Evolutionary conservation across 305 asterid species (phyloP).

Genomic region (Solanum aculeatissimum): DNA sequence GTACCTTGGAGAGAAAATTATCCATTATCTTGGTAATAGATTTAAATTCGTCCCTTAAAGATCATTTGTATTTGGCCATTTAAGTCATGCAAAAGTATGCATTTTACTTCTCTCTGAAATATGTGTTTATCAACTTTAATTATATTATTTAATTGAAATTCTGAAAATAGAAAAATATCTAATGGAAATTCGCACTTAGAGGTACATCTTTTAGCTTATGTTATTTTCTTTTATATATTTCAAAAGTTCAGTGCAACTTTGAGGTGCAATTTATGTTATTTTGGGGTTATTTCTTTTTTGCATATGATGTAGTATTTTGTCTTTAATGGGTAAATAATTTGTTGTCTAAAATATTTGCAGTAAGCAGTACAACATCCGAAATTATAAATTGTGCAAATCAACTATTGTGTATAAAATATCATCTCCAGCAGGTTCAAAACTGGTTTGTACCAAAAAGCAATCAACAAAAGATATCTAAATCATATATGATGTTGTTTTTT

Average conservation of each 20-base stretch:
- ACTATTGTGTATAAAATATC: not conserved
- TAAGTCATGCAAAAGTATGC: not conserved
- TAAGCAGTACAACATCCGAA: not conserved
- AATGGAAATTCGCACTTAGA: not conserved
- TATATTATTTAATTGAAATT: not conserved
- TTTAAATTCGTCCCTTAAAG: not conserved
- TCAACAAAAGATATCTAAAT: not conserved
- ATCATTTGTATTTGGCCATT: not conserved
- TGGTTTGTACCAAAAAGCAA: not conserved
- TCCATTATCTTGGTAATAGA: not conserved
- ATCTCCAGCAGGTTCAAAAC: not conserved
- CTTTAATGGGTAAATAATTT: not conserved
- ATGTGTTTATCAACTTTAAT: not conserved
- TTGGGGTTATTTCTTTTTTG: not conserved
- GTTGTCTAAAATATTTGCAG: not conserved
- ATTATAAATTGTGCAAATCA: not conserved
- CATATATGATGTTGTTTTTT: not conserved
- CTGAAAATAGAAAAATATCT: not conserved
- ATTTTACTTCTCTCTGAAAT: not conserved
- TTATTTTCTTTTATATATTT: not conserved
- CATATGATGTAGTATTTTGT: not conserved
- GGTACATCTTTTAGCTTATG: not conserved
- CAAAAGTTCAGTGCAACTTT: not conserved
- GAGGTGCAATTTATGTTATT: not conserved
- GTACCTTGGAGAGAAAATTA: not conserved